Evolutionary conservation across 371 early-diverging fungal species (phyloP), one percentile per base, ranked within the genome.

Genomic region (Lichtheimia hyalospora): DNA sequence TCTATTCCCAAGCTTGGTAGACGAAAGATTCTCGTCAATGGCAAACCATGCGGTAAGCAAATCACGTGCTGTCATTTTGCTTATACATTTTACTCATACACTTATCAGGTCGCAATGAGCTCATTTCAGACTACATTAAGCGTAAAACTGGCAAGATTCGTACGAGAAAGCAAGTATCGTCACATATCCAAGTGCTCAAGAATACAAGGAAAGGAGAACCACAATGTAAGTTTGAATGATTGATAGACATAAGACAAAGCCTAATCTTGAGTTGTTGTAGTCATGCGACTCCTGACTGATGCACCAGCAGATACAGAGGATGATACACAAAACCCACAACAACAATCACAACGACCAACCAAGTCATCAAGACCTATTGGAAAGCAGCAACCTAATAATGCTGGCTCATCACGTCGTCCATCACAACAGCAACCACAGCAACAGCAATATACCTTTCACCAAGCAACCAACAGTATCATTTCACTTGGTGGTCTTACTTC

Each of bases 111-210:
- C 79, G 90, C 25, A 90, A 90, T 64, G 89, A 90, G 63, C 74
- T 89, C n/a, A 89, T 90, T 18, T 86, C 89, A 16, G 88, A 90
- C 49, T 91, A 75, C 61, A 89, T 89, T n/a, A 86, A 74, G 49
- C 82, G 83, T 54, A 82, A 85, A 57, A 89, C 90, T 0, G 56
- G 68, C 49, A 84, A 84, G 52, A 78, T 76, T 18, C 84, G 90
- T 13, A 82, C 89, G 3, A 81, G 89, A 40, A 90, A 90, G 65
- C 90, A 90, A 68, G 89, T 90, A 3, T 89, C 90, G 1, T 89
- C 89, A 3, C 90, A 90, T 61, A 89, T 90, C 39, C 90, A 90
- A 68, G 90, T 90, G 2, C 74, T 88, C 61, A 88, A 85, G 50
- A 87, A 90, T 55, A 87, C 85, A 7, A 73, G 89, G 63, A 89